Evolutionary conservation across 139 green algal species (phyloP).

Genomic region (Asterochloris sp.): DNA sequence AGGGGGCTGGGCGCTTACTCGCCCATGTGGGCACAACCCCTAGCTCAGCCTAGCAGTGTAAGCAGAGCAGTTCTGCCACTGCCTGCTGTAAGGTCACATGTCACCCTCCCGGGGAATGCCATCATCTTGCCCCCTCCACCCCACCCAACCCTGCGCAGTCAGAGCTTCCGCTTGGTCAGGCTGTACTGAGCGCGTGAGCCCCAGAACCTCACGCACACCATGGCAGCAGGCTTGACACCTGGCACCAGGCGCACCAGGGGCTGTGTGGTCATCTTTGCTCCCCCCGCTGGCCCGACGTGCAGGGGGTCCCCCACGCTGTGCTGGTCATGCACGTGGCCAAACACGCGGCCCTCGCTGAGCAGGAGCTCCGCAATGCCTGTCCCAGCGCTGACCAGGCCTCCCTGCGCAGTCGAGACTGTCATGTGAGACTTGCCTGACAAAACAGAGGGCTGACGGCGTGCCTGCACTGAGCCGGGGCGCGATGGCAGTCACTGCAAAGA

Average conservation of each 20-base stretch:
- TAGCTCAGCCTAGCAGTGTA: background rate
- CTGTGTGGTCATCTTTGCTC: conserved; percentile 16
- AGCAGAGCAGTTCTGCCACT: background rate
- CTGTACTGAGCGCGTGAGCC: background rate
- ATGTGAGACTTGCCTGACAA: too few relatives aligned
- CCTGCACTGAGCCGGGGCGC: too few relatives aligned
- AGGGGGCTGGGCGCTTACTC: background rate
- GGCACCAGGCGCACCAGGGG: conserved; percentile 49
- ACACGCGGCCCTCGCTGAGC: conserved; percentile 10
- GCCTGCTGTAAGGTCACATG: too few relatives aligned
- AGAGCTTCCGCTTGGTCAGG: background rate
- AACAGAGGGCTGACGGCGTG: too few relatives aligned
- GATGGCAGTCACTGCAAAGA: too few relatives aligned
- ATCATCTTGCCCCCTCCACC: too few relatives aligned
- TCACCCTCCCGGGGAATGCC: too few relatives aligned
- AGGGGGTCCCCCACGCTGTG: background rate
- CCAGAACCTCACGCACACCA: background rate
- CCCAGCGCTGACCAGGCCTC: conserved; percentile 58
- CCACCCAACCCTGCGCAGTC: background rate
- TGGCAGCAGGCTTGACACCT: too few relatives aligned
- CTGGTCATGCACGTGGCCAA: conserved; percentile 12
- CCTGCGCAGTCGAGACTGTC: conserved; percentile 6
- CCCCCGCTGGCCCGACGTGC: conserved; percentile 6
- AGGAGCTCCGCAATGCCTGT: conserved; percentile 16
- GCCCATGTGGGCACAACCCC: too few relatives aligned